phyloP scores from a whole-genome alignment of 129 eudicot genomes.

The Chrysanthemum makinoi region DNA sequence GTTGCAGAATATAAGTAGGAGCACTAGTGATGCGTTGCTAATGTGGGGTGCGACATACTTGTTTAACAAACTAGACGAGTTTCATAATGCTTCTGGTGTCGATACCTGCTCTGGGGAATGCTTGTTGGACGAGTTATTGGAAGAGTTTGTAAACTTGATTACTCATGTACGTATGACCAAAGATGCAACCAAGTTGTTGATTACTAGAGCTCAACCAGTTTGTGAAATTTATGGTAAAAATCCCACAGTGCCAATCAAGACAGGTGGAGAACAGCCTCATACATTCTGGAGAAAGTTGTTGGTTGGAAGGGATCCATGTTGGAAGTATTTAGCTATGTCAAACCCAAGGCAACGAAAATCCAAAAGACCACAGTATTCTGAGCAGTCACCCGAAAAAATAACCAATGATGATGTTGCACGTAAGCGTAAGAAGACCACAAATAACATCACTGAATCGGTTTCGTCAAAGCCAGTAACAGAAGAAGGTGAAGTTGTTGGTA shows the following conservation, averaged over 20 bases:
- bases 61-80: conserved; percentile 57
- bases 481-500: conserved; percentile 26
- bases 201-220: conserved; percentile 46
- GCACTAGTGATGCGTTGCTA: conserved; percentile 50
- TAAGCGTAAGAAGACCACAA: conserved; percentile 51
- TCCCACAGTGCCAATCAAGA: conserved; percentile 47
- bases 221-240: conserved; percentile 43
- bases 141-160: conserved; percentile 50
- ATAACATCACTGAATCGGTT: conserved; percentile 29
- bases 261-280: conserved; percentile 51
- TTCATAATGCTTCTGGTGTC: conserved; percentile 38
- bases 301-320: conserved; percentile 52
- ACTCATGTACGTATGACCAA: conserved; percentile 21
- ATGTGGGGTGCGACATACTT: conserved; percentile 76
- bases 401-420: conserved; percentile 48
- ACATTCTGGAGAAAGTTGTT: conserved; percentile 73
- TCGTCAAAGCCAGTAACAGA: conserved; percentile 27
- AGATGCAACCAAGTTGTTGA: conserved; percentile 22
- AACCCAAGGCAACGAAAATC: conserved; percentile 56
- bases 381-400: conserved; percentile 32
- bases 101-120: conserved; percentile 31
- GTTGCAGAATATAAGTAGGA: conserved; percentile 41
- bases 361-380: conserved; percentile 48
- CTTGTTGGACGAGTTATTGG: conserved; percentile 35
- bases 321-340: conserved; percentile 55